Base-by-base conservation (phyloP, 2,329 filamentous ascomycete genomes). In the Aaosphaeria arxii region DNA sequence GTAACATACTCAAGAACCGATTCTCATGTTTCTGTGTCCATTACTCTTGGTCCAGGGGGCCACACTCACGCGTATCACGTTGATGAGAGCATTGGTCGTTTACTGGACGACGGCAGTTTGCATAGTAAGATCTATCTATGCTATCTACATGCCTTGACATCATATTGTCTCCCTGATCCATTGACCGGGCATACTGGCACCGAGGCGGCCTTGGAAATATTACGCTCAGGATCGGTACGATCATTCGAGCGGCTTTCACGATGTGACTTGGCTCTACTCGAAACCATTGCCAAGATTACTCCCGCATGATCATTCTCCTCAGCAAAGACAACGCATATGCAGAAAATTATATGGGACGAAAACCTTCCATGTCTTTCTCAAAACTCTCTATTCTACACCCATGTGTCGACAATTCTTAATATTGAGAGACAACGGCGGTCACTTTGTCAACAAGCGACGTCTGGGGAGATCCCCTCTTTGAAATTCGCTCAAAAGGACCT, bases 91-190 rank as follows among this genome's bases (percentile, higher is more conserved):
- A 72, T 87, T 0, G 74, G 80, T 0, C 67, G 76, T 2, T 56
- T 87, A 0, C 50, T 71, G 0, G 78, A 80, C 13, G 79, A 76
- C 51, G 77, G 76, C 0, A 77, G 67, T 9, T 42, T 83, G 0
- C 71, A 75, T 7, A 80, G 78, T 59, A 80, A 77, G 45, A 63
- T 87, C 0, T 72, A 75, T 17, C 64, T 82, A 0, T 68, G 49
- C 6, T 77, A 78, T 30, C 61, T 85, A 0, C 81, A 85, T 51
- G 80, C 76, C 0, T 47, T 82, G 0, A 85, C 82, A 0, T 79
- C 80, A 0, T 72, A 74, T 44, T 79, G 71, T 29, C 61, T 81
- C 0, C 74, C 76, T 0, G 81, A 85, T 53, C 65, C 63, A 0
- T 64, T 84, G 0, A 80, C 75, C 0, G 42, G 56, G 0, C 61